phyloP scores from a whole-genome alignment of 768 basidiomycete genomes.

The Termitomyces sp. region DNA sequence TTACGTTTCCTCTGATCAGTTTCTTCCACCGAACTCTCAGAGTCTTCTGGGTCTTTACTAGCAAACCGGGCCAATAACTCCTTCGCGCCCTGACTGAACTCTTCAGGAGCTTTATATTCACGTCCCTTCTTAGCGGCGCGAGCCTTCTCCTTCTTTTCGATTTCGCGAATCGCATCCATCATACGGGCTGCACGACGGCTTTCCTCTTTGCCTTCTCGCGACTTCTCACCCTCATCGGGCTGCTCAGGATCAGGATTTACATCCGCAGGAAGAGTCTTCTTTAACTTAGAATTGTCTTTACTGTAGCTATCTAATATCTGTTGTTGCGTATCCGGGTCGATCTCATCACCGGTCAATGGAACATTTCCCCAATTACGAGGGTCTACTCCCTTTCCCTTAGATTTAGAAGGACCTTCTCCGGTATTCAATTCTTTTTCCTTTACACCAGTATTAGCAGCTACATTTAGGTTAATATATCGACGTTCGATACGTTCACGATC shows the following conservation, averaged over 20 bases:
- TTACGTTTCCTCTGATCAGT: too few relatives aligned
- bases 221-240: too few relatives aligned
- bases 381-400: neutral
- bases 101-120: neutral
- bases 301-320: neutral
- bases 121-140: neutral
- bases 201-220: neutral
- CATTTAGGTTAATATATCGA: neutral
- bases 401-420: too few relatives aligned
- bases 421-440: too few relatives aligned
- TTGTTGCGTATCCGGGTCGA: neutral
- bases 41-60: rapidly evolving
- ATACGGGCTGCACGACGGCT: neutral
- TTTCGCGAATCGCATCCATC: neutral
- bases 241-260: too few relatives aligned
- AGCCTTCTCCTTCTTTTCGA: neutral
- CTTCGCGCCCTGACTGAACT: neutral
- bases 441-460: too few relatives aligned
- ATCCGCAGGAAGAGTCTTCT: too few relatives aligned
- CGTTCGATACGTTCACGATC: neutral
- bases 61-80: rapidly evolving
- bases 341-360: neutral
- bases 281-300: too few relatives aligned
- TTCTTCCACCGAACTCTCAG: neutral
- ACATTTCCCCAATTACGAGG: neutral